phyloP scores from a whole-genome alignment of 176 grass and related monocot species.

The Eleusine indica region DNA sequence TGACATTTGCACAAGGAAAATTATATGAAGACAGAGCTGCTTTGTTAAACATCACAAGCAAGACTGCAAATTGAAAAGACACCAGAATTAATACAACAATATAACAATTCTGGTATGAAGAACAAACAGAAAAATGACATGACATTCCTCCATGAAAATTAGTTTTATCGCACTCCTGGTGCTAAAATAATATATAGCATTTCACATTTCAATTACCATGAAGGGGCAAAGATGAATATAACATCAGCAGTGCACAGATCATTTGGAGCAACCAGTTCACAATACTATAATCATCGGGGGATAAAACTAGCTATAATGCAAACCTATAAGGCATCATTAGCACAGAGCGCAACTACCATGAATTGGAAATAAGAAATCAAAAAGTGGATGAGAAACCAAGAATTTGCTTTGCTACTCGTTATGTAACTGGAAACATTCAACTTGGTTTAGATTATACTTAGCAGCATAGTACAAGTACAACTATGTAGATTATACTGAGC shows the following conservation, averaged over 20 bases:
- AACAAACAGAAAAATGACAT: constrained; percentile 20
- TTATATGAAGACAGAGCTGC: constrained; percentile 92
- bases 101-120: neutral
- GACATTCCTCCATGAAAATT: neutral
- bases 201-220: neutral
- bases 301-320: neutral
- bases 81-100: constrained; percentile 32
- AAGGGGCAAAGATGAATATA: neutral
- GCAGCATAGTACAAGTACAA: neutral
- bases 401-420: neutral
- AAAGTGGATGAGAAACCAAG: neutral
- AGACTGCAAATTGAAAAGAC: constrained; percentile 62
- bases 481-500: neutral
- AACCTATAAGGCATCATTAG: neutral
- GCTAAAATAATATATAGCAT: neutral
- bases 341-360: neutral
- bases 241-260: neutral
- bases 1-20: constrained; percentile 93
- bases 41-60: constrained; percentile 99
- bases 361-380: neutral
- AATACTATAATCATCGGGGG: neutral
- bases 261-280: neutral
- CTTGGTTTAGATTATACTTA: neutral
- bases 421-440: neutral
- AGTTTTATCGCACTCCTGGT: neutral